Evolutionary conservation across 768 basidiomycete genomes (phyloP).

Genomic region (Trametes cubensis): DNA sequence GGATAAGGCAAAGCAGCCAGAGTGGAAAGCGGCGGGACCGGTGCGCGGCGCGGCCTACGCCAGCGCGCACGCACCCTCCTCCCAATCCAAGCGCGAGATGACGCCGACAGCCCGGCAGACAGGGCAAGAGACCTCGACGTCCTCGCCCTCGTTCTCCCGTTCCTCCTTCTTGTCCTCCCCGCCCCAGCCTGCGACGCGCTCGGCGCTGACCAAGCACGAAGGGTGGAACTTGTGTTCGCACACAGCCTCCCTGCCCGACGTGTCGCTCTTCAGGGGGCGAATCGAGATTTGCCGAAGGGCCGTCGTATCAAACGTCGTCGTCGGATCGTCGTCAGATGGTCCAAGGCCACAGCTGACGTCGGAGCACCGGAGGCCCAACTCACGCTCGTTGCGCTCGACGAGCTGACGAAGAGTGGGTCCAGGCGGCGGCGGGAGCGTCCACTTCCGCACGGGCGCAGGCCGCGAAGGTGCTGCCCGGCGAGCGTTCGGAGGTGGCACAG

Average conservation of each 20-base stretch:
- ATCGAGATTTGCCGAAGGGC: constrained; percentile 40
- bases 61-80: constrained; percentile 42
- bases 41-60: constrained; percentile 19
- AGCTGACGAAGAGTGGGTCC: constrained; percentile 73
- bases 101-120: constrained; percentile 68
- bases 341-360: constrained; percentile 77
- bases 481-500: constrained; percentile 22
- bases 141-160: constrained; percentile 32
- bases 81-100: constrained; percentile 65
- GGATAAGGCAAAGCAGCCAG: constrained; percentile 9
- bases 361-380: constrained; percentile 70
- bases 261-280: constrained; percentile 27
- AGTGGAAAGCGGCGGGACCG: constrained; percentile 1
- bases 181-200: constrained; percentile 65
- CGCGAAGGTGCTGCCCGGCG: constrained; percentile 30
- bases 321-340: constrained; percentile 34
- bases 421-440: constrained; percentile 65
- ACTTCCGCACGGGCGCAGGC: constrained; percentile 46
- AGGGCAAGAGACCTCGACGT: constrained; percentile 73
- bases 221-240: constrained; percentile 75
- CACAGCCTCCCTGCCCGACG: constrained; percentile 34
- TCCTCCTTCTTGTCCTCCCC: constrained; percentile 44
- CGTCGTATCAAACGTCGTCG: constrained; percentile 27
- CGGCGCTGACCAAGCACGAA: constrained; percentile 69
- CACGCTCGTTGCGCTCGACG: constrained; percentile 72